Conservation (phyloP, 1,139 yeast species). For the Arxiozyma heterogenica region DNA sequence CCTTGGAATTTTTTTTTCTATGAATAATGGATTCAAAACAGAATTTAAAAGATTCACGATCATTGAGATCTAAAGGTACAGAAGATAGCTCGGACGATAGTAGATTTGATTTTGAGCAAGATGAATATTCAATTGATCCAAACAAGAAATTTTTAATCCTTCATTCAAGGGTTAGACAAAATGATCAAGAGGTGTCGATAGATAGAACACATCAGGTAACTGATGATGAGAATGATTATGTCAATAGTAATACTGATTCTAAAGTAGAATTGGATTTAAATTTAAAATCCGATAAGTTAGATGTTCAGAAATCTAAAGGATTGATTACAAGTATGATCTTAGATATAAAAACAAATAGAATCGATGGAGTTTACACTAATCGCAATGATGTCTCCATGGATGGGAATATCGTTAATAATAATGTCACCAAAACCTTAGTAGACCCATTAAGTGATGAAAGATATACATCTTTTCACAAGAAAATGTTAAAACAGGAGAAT, state of each 20-base stretch:
- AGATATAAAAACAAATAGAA: constrained; percentile 9
- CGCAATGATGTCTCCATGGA: too few relatives aligned
- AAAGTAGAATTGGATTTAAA: neutral
- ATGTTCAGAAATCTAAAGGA: constrained; percentile 10
- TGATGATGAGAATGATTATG: neutral
- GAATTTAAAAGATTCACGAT: constrained; percentile 5
- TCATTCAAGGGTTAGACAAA: constrained; percentile 1
- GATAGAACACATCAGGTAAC: neutral
- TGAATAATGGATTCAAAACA: neutral
- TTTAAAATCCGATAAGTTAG: neutral
- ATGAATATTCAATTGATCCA: constrained; percentile 21
- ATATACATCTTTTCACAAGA: constrained; percentile 45
- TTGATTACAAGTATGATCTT: constrained; percentile 18
- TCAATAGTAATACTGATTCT: too few relatives aligned
- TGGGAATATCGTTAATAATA: too few relatives aligned
- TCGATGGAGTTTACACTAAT: neutral
- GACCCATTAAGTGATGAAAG: constrained; percentile 38
- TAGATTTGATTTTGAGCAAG: constrained; percentile 24
- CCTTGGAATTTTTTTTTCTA: neutral
- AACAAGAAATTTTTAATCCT: constrained; percentile 7
- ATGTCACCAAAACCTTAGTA: constrained; percentile 17
- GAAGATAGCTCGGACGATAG: constrained; percentile 11
- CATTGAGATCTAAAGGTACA: constrained; percentile 13
- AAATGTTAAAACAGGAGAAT: constrained; percentile 60
- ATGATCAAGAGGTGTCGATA: too few relatives aligned